Conservation (phyloP, 768 basidiomycete genomes). For the Jaapia argillacea region DNA sequence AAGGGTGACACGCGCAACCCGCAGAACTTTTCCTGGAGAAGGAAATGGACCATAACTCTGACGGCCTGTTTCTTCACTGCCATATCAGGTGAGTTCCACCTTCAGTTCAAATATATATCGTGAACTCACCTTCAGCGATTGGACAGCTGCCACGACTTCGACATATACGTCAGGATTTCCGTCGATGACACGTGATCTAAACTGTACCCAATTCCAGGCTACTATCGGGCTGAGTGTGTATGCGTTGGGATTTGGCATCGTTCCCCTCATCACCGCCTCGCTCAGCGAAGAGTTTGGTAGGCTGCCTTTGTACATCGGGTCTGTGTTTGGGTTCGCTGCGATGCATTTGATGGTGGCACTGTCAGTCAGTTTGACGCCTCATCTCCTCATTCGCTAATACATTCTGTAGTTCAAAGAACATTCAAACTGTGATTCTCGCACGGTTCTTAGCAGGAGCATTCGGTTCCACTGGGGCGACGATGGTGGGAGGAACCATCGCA, state of each 20-base stretch:
- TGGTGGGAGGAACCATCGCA: conserved; percentile 68
- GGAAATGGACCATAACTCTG: conserved; percentile 31
- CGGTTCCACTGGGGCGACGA: conserved; percentile 60
- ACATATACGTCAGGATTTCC: conserved; percentile 46
- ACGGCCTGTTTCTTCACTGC: conserved; percentile 38
- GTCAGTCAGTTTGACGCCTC: conserved; percentile 15
- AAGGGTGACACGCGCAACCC: conserved; percentile 23
- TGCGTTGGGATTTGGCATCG: conserved; percentile 49
- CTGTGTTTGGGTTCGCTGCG: conserved; percentile 35
- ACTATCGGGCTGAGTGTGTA: conserved; percentile 33
- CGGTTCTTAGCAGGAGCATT: conserved; percentile 60
- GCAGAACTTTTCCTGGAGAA: conserved; percentile 16
- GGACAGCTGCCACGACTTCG: conserved; percentile 36
- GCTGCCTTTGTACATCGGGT: conserved; percentile 45
- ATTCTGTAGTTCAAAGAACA: conserved; percentile 25
- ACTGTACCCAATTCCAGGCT: conserved; percentile 19
- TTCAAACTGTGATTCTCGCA: conserved; percentile 55
- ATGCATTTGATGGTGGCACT: conserved; percentile 38
- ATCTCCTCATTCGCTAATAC: background rate
- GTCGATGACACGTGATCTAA: conserved; percentile 40
- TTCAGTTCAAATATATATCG: background rate
- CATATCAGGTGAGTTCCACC: conserved; percentile 29
- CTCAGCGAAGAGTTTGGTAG: conserved; percentile 70
- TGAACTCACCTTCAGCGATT: background rate
- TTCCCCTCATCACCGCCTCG: conserved; percentile 57